Conservation (phyloP, 352 stramenopile genomes). For the Blastocystis sp. region DNA sequence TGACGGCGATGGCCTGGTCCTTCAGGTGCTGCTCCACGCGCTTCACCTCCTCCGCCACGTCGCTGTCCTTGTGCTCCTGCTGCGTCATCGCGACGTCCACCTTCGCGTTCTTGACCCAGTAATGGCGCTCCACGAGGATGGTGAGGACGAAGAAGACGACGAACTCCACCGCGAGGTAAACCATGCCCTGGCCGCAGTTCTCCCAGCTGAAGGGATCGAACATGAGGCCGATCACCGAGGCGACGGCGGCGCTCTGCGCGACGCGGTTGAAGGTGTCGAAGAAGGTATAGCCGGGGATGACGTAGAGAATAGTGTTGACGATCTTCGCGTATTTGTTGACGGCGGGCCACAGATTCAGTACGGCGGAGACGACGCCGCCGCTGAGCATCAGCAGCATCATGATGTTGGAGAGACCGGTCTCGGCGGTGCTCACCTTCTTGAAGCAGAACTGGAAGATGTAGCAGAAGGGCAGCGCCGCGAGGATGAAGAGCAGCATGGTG, state of each 20-base stretch:
- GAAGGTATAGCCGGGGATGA: conserved; percentile 2
- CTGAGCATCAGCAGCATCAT: conserved; percentile 64
- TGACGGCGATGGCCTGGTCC: conserved; percentile 57
- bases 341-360: background rate
- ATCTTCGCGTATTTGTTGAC: background rate
- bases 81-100: background rate
- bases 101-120: conserved; percentile 55
- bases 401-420: conserved; percentile 61
- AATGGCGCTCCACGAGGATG: conserved; percentile 58
- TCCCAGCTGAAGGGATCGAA: conserved; percentile 56
- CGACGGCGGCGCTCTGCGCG: background rate
- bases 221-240: background rate
- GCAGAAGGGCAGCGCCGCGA: conserved; percentile 61
- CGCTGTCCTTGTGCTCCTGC: conserved; percentile 59
- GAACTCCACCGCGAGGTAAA: conserved; percentile 58
- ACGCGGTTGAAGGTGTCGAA: background rate
- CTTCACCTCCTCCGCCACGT: conserved; percentile 61
- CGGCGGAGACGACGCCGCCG: background rate
- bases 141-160: conserved; percentile 57
- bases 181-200: conserved; percentile 57
- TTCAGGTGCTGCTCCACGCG: conserved; percentile 48
- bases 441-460: conserved; percentile 62
- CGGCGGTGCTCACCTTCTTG: conserved; percentile 59
- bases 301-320: conserved; percentile 25
- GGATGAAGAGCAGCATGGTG: conserved; percentile 60